Conservation (phyloP, 1,139 yeast species). For the Sugiyamaella sp. region DNA sequence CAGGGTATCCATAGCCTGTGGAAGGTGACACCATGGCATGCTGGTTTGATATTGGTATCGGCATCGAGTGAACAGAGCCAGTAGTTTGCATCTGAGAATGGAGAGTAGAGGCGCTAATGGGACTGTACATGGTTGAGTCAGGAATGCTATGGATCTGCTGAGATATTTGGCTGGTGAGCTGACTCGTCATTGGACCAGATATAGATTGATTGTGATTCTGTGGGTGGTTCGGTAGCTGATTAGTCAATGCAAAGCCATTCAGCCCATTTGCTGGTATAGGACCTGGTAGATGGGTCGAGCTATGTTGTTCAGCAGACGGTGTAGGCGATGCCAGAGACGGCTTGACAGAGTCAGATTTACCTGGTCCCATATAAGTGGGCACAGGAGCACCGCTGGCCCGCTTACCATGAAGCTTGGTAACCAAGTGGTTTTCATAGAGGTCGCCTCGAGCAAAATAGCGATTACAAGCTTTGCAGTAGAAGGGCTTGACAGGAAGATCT, state of each 20-base stretch:
- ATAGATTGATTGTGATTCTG: not conserved
- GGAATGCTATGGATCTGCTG: not conserved
- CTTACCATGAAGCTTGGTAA: constrained; percentile 39
- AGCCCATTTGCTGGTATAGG: not conserved
- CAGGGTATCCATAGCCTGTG: not conserved
- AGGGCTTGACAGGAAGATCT: constrained; percentile 42
- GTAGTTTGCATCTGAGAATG: not conserved
- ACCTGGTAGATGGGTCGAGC: not conserved
- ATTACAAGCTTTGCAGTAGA: constrained; percentile 39
- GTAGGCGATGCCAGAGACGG: constrained; percentile 1
- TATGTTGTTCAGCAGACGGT: not conserved
- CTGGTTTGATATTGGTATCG: not conserved
- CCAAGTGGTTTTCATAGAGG: constrained; percentile 42
- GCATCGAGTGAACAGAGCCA: not conserved
- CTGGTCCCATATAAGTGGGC: constrained; percentile 13
- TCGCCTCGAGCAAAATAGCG: constrained; percentile 42
- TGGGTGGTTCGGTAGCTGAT: not conserved
- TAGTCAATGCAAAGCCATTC: not conserved
- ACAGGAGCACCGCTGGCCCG: constrained; percentile 26
- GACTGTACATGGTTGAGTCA: not conserved
- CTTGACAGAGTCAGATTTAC: not conserved
- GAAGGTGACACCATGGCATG: constrained; percentile 3
- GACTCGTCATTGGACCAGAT: not conserved
- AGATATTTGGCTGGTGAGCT: not conserved
- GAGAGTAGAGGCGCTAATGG: not conserved